Conservation (phyloP, 2,329 filamentous ascomycete genomes). For the Fusarium papillatum region DNA sequence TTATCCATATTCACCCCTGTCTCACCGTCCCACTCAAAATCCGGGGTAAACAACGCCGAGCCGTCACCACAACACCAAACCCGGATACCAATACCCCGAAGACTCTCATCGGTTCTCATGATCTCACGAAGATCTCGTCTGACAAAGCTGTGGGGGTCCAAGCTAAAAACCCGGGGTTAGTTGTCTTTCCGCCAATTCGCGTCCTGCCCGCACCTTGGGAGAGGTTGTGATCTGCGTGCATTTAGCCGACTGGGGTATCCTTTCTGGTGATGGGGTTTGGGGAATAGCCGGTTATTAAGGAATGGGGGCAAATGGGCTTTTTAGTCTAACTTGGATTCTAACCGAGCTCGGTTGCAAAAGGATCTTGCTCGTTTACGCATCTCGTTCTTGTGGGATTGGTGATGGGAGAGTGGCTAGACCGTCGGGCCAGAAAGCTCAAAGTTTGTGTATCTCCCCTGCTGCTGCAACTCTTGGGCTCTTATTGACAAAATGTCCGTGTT, state of each 20-base stretch:
- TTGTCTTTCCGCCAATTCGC: conserved; percentile 17
- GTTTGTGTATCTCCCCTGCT: neutral
- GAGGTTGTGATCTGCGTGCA: neutral
- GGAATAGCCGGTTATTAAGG: neutral
- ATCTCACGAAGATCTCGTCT: neutral
- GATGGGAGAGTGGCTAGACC: too few relatives aligned
- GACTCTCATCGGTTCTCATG: neutral
- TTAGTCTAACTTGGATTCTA: neutral
- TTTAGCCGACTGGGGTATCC: conserved; percentile 5
- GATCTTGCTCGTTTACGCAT: neutral
- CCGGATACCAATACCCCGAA: conserved; percentile 16
- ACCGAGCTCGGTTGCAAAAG: neutral
- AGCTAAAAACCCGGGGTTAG: neutral
- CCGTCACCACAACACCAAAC: neutral
- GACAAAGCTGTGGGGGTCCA: neutral
- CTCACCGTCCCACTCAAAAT: neutral
- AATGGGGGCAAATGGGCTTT: neutral
- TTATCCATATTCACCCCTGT: neutral
- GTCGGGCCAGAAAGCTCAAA: neutral
- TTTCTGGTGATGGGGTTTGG: neutral
- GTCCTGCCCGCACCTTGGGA: neutral
- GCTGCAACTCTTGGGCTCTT: neutral
- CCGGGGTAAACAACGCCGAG: conserved; percentile 18
- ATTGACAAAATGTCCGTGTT: neutral
- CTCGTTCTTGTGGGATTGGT: neutral